Base-by-base conservation (phyloP, 768 basidiomycete genomes). In the Lentinus tigrinus region DNA sequence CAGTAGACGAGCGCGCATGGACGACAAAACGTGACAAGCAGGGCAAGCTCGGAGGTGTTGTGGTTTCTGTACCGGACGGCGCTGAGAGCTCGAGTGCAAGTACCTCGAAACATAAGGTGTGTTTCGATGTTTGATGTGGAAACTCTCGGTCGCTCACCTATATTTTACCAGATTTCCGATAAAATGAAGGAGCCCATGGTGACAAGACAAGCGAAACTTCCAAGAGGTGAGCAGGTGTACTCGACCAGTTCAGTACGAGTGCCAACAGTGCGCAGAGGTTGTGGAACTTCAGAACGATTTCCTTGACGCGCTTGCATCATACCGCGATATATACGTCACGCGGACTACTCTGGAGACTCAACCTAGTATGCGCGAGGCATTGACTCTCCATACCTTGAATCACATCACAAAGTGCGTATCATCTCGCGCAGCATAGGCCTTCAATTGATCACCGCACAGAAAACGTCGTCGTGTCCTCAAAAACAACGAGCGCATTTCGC, bases 401-500 rank as follows among this genome's bases (percentile, higher is more conserved):
- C 97, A 99, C 74, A 80, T 95, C 54, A 83, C 86, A 53, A 97
- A 91, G 97, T 96, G 67, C 57, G 79, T 47, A 31, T 19, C 0
- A n/a, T 4, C 28, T 24, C 10, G 19, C 23, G 16, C n/a, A 23
- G 10, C 26, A n/a, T 16, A 21, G 21, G 21, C 19, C 14, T 9
- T 8, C 37, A 8, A 11, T 28, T 27, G 9, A 48, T 24, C 14
- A 40, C 27, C 13, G 17, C 4, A 10, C 65, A 98, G 95, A 78
- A 97, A 95, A 65, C 92, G 96, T 21, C 86, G 91, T 17, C 83
- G 85, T 9, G 81, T 99, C 34, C 78, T 98, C 2, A 95, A 95
- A 72, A 98, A 95, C 72, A 98, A 98, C 66, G 93, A 96, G 62
- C 90, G 89, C 39, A 79, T 98, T n/a, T 80, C 90, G 0, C 83